Percentiles rank a stretch among this genome's conserved stretches.
phyloP scores from a whole-genome alignment of 768 basidiomycete genomes.

The Termitomyces sp. region DNA sequence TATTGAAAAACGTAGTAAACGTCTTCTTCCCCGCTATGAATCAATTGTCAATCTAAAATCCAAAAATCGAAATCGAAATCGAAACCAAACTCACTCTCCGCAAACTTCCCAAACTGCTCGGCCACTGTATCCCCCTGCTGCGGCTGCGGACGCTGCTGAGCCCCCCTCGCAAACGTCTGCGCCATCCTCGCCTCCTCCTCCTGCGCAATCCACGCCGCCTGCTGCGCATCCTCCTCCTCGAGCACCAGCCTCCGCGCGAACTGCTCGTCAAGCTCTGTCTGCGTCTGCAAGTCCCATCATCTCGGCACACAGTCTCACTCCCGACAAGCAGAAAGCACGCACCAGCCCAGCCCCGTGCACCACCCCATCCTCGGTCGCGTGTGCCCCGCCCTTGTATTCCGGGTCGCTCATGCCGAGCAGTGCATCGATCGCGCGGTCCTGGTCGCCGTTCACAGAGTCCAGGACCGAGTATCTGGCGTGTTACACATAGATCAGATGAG shows the following conservation, averaged over 20 bases:
- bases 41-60: background rate
- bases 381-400: slow-evolving; percentile 45
- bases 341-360: background rate
- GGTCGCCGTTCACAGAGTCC: slow-evolving; percentile 62
- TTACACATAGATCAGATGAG: background rate
- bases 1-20: slow-evolving; percentile 62
- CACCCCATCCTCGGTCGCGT: slow-evolving; percentile 15
- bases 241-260: slow-evolving; percentile 67
- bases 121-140: slow-evolving; percentile 43
- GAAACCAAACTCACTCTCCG: slow-evolving; percentile 56
- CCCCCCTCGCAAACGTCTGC: background rate
- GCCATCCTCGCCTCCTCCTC: slow-evolving; percentile 14
- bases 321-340: background rate
- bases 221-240: slow-evolving; percentile 47
- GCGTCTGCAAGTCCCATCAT: slow-evolving; percentile 27
- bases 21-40: slow-evolving; percentile 81
- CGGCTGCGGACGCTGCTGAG: background rate
- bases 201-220: slow-evolving; percentile 28
- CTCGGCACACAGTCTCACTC: too few species aligned
- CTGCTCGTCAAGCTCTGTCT: slow-evolving; percentile 75
- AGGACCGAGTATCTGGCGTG: slow-evolving; percentile 58
- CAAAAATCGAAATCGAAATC: too few species aligned
- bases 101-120: slow-evolving; percentile 70
- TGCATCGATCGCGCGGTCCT: slow-evolving; percentile 71
- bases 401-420: slow-evolving; percentile 87